Evolutionary conservation across 805 yeast genomes (phyloP).

Genomic region (Helenozyma rhizophorensis): DNA sequence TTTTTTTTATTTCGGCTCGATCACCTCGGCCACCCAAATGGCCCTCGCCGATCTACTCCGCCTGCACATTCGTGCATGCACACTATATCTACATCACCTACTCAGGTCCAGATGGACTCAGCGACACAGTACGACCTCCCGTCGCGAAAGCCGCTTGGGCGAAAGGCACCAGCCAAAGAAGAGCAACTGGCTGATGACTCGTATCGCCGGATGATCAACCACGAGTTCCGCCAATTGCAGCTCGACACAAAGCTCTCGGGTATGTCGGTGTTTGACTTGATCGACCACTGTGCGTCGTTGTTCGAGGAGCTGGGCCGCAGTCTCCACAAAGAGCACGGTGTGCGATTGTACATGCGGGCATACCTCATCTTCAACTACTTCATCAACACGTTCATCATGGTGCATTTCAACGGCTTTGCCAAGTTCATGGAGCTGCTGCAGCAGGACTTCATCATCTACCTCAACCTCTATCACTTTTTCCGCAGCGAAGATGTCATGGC

Average conservation of each 20-base stretch:
- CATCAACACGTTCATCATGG: constrained; percentile 38
- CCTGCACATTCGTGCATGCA: too few species aligned
- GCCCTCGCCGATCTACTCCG: too few species aligned
- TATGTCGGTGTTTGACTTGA: constrained; percentile 38
- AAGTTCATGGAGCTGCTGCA: constrained; percentile 32
- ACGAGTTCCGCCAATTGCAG: constrained; percentile 36
- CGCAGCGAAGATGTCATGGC: constrained; percentile 24
- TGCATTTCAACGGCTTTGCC: constrained; percentile 40
- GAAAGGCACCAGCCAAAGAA: too few species aligned
- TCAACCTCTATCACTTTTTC: constrained; percentile 39
- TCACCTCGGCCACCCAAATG: too few species aligned
- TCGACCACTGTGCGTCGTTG: constrained; percentile 36
- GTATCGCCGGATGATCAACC: constrained; percentile 9
- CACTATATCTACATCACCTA: too few species aligned
- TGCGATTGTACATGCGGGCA: constrained; percentile 30
- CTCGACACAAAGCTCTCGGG: constrained; percentile 23
- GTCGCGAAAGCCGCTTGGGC: too few species aligned
- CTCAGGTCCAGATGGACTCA: too few species aligned
- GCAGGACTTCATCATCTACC: constrained; percentile 38
- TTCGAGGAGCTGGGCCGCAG: constrained; percentile 27
- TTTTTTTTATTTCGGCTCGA: too few species aligned
- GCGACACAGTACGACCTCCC: too few species aligned
- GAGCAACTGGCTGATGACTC: too few species aligned
- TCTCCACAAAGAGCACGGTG: constrained; percentile 14
- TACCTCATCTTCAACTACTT: constrained; percentile 40